Base-by-base conservation (phyloP, 208 protist species). In the Trypanosoma rangeli region DNA sequence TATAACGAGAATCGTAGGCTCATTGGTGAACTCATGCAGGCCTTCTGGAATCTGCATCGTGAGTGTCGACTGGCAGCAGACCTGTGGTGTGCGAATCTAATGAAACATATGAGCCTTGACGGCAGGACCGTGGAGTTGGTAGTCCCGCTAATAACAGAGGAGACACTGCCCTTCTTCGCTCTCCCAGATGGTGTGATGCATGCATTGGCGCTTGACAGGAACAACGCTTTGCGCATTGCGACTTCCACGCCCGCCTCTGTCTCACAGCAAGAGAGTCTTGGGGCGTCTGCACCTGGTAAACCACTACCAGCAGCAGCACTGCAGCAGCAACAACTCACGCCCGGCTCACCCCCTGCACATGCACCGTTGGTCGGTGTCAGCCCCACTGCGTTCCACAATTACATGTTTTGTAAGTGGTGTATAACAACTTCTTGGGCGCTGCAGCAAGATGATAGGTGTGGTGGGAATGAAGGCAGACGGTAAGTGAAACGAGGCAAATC, bases 371-470 rank as follows among this genome's bases (percentile, higher is more conserved):
- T 61, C 24, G 70, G 68, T 64, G 72, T 70, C 1, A 78, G 61
- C 54, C 77, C 77, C 13, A 76, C 77, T 24, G 58, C 68, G 22
- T 76, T 82, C 53, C 64, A 82, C 59, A 73, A 78, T 37, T 82
- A 74, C 54, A 70, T 77, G 66, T 56, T 82, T 31, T 59, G 64
- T 31, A 82, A 82, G 53, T 82, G 77, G 77, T 74, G 70, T 55
- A 59, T 80, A 5, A 70, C 76, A 8, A 75, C 76, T 3, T 68
- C 70, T 20, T 72, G 69, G 66, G 62, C 67, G 7, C 42, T 80
- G 68, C 65, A 73, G 49, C 65, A 72, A 24, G 29, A 68, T 48
- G 24, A 46, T 15, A 73, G 46, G 39, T 5, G 33, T 31, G 50
- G 33, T 29, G 60, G 44, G 44, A 54, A 37, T 18, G 60, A 59